Evolutionary conservation across 495 filamentous ascomycete genomes (phyloP), one percentile per base, ranked within the genome.

Genomic region (Neurospora discreta): DNA sequence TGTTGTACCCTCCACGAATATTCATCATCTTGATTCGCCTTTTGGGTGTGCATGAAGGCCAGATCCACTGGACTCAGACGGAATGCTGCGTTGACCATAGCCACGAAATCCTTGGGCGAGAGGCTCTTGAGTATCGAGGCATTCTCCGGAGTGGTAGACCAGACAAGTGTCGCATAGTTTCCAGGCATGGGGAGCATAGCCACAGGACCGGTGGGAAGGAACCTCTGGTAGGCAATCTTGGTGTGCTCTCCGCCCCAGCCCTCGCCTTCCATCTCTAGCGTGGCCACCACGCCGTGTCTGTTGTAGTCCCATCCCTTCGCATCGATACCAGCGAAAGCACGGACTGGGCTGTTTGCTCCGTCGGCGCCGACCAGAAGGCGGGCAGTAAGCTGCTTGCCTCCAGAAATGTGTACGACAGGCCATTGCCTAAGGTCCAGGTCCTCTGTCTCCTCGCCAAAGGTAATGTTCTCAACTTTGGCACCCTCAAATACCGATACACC

Each of bases 1-100:
- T 94, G 90, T 69, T 91, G 85, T 39, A 89, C 78, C 38, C 96
- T 87, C 95, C 95, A 99, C 39, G 85, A 80, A 30, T 95, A 83
- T 80, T 99, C 95, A 16, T 89, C 88, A 18, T 86, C 84, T 73
- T 96, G 91, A 0, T 87, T 87, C 1, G 86, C 82, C 18, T 78
- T 76, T 67, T 89, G 77, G 78, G 86, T 80, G 82, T 90, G 85
- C 90, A 98, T 91, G 80, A 92, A 98, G 15, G 83, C 85, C 7
- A 99, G 82, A 80, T 99, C 95, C 0, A 90, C 88, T 70, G 90
- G 85, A 43, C 84, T 85, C 20, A 99, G 87, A 1, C 94, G 89
- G 84, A 99, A 98, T 13, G 93, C 96, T 1, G 95, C 93, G 78
- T 98, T 98, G 65, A 98, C 90, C 87, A 94, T 91, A 10, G 93